Base-by-base conservation (phyloP, 2,329 filamentous ascomycete genomes). In the Xylariaceae sp. region DNA sequence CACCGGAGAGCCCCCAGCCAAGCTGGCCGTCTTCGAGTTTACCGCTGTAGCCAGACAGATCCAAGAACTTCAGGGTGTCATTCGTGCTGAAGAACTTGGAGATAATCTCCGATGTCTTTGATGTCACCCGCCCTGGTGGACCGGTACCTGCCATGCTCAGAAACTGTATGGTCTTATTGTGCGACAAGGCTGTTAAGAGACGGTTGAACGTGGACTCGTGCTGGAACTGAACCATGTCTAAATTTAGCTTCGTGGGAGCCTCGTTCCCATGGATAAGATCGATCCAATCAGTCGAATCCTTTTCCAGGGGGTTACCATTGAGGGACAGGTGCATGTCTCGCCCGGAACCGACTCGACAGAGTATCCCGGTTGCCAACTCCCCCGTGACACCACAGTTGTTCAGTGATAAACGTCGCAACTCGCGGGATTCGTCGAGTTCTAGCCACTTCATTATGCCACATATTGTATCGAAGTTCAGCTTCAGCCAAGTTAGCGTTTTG, bases 161-260 rank as follows among this genome's bases (percentile, higher is more conserved):
- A 31, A 71, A 70, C 28, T 68, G 59, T 31, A 78, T 70, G 4
- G 69, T 66, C 9, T 59, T 65, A 43, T 73, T 74, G n/a, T 63
- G 51, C 0, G 73, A 65, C 34, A 78, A 57, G 2, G 73, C 70
- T 12, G 57, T 60, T 43, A 78, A 55, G 4, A 78, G 63, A 37
- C 65, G 65, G 38, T 73, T 64, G 47, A 73, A 78, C 50, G 66
- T 74, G 8, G 54, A 54, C 51, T 77, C 74, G 27, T 68, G 57
- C 14, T 63, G 60, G 47, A 78, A 76, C 44, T 77, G 72, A n/a
- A 76, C 61, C 73, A 78, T 76, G 46, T 76, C 70, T 44, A 76
- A 56, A 46, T 71, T 70, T 15, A 78, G 57, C 16, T 65, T 68
- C 44, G 63, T 68, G 1, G 73, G 73, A 1, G 70, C 70, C 44